Conservation (phyloP, 495 filamentous ascomycete species). For the Trypethelium eluteriae region DNA sequence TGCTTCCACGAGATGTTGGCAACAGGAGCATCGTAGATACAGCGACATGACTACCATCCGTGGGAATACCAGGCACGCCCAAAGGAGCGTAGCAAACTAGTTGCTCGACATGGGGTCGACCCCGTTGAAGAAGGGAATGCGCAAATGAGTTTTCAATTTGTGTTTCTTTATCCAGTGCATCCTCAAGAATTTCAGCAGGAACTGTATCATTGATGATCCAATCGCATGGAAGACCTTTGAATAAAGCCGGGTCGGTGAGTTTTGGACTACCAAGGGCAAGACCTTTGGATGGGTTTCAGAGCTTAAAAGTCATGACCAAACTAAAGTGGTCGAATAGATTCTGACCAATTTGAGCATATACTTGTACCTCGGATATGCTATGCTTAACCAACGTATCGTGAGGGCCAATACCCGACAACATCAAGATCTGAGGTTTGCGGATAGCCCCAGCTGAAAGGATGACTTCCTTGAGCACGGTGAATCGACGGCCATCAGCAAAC, state of each 20-base stretch:
- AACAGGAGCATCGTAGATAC: neutral
- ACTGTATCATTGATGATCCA: neutral
- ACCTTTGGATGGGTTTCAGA: slow-evolving; percentile 1
- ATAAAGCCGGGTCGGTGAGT: neutral
- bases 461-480: slow-evolving; percentile 40
- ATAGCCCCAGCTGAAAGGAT: slow-evolving; percentile 48
- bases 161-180: neutral
- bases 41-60: neutral
- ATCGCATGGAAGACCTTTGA: slow-evolving; percentile 7
- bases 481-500: slow-evolving; percentile 1
- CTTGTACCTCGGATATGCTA: slow-evolving; percentile 18
- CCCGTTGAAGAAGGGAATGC: neutral
- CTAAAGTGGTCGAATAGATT: slow-evolving; percentile 28
- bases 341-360: slow-evolving; percentile 27
- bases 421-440: slow-evolving; percentile 23
- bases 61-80: neutral
- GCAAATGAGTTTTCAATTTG: neutral
- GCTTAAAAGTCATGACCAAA: neutral
- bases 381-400: slow-evolving; percentile 12
- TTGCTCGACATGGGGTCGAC: neutral
- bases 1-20: slow-evolving; percentile 21
- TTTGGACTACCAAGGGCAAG: slow-evolving; percentile 2
- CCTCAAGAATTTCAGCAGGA: neutral
- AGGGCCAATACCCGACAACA: slow-evolving; percentile 30
- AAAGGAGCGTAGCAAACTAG: neutral